These are phyloP conservation scores for Ostreobium quekettii DNA, from an alignment of 139 green algal genomes.

Conservation along the genomic window DNA sequence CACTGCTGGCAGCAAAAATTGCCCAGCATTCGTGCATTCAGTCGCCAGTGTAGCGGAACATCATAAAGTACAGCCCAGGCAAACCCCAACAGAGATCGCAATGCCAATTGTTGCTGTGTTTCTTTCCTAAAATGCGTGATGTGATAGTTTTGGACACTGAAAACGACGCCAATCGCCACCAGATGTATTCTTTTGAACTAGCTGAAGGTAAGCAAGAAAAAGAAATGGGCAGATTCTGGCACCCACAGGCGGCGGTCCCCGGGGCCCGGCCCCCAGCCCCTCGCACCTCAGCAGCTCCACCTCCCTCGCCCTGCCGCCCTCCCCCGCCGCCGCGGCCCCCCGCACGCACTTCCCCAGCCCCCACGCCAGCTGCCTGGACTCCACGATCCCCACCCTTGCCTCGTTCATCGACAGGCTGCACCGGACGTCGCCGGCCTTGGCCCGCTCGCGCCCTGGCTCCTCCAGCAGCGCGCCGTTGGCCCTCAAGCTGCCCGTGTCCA, in stretches of 20 bases:
- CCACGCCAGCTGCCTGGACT: conserved; percentile 13
- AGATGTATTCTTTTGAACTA: not conserved
- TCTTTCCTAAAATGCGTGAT: too few relatives aligned
- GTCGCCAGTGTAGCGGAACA: not conserved
- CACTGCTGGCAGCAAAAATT: not conserved
- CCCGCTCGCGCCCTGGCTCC: not conserved
- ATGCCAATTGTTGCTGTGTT: too few relatives aligned
- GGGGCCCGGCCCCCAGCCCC: not conserved
- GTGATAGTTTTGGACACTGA: not conserved
- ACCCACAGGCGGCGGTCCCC: not conserved
- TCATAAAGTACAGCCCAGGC: not conserved
- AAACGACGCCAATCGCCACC: not conserved
- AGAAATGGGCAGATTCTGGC: not conserved
- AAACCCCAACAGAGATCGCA: not conserved
- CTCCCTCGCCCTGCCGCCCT: not conserved
- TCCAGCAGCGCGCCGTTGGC: conserved; percentile 7
- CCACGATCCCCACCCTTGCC: conserved; percentile 12
- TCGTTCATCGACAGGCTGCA: conserved; percentile 15
- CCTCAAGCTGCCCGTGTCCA: not conserved
- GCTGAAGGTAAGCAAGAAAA: not conserved
- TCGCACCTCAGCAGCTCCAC: too few relatives aligned
- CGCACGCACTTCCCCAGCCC: conserved; percentile 1
- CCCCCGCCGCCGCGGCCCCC: not conserved
- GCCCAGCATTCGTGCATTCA: not conserved
- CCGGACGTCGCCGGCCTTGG: not conserved